Base-by-base conservation (phyloP, 129 eudicot genomes). In the Pulicaria dysenterica region DNA sequence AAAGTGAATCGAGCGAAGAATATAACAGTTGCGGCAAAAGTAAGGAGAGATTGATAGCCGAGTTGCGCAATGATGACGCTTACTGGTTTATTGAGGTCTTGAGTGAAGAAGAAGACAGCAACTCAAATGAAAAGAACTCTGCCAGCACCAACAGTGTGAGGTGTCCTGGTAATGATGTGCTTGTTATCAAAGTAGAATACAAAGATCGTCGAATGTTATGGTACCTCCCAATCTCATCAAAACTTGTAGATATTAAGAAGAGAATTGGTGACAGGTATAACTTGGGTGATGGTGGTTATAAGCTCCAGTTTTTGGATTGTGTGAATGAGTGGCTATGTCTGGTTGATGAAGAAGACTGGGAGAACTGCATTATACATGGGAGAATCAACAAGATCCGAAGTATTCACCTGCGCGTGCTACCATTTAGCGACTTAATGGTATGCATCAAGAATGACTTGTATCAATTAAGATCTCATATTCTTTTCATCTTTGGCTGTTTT, bases 141-240 rank as follows among this genome's bases (percentile, higher is more conserved):
- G 15, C 6, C 56, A 50, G 24, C 56, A 57, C 13, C 5, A 24
- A 56, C 61, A 57, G 61, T 56, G 36, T 19, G 61, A 56, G 62
- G 41, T 56, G 39, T 56, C 9, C 38, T 9, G 61, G 61, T 53
- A 14, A 53, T 55, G 10, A 55, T 55, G 37, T 8, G 12, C n/a
- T 56, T 2, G 24, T 15, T 56, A 56, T 19, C 1, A 11, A 56
- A 56, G 39, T 9, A 19, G 61, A 56, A 56, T 17, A 56, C 17
- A 13, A 5, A 56, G 39, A 56, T 56, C 40, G 17, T 8, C 14
- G 37, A 38, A 56, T 6, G 3, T 56, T 56, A 56, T 56, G 8
- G 38, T 31, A 56, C 61, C 61, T 56, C 61, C 61, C 38, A 19
- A 17, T 56, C 6, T 56, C 61, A 56, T 56, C 61, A 56, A 56